phyloP scores from a whole-genome alignment of 2,329 filamentous ascomycete genomes.

The Aspergillus fumigatus region DNA sequence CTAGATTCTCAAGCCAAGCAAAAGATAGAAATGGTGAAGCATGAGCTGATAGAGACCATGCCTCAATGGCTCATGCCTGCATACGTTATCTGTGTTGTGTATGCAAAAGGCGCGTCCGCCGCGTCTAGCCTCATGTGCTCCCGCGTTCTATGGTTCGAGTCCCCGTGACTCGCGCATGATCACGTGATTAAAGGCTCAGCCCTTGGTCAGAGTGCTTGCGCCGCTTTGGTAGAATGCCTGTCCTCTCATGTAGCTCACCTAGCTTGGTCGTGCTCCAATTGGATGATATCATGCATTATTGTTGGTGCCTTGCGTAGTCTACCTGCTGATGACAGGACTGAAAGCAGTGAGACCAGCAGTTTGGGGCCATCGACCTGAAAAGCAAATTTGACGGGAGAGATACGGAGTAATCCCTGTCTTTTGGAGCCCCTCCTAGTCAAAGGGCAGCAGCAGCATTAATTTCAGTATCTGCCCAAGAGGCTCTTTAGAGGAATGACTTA shows the following conservation, averaged over 20 bases:
- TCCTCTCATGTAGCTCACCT: background rate
- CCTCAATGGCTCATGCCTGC: background rate
- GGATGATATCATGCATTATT: background rate
- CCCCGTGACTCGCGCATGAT: slow-evolving; percentile 17
- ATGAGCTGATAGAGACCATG: background rate
- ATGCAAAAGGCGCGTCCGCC: slow-evolving; percentile 14
- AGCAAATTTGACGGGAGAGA: background rate
- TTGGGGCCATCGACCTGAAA: background rate
- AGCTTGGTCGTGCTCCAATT: slow-evolving; percentile 12
- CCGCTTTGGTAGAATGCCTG: background rate
- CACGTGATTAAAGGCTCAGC: slow-evolving; percentile 8
- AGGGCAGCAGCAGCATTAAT: background rate
- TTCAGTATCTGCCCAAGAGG: no score
- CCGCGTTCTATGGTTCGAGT: slow-evolving; percentile 18
- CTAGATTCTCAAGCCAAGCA: background rate
- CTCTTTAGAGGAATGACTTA: no score
- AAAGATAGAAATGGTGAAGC: background rate
- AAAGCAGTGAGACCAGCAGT: background rate
- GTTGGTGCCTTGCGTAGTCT: background rate
- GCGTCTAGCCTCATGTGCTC: slow-evolving; percentile 14
- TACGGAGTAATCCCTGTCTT: background rate
- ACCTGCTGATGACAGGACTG: background rate
- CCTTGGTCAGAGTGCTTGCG: slow-evolving; percentile 3
- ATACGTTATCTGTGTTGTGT: background rate
- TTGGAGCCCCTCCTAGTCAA: background rate